These are phyloP conservation scores for Dactylellina cionopaga DNA, from an alignment of 2,329 filamentous ascomycete species.

Conservation along the genomic window DNA sequence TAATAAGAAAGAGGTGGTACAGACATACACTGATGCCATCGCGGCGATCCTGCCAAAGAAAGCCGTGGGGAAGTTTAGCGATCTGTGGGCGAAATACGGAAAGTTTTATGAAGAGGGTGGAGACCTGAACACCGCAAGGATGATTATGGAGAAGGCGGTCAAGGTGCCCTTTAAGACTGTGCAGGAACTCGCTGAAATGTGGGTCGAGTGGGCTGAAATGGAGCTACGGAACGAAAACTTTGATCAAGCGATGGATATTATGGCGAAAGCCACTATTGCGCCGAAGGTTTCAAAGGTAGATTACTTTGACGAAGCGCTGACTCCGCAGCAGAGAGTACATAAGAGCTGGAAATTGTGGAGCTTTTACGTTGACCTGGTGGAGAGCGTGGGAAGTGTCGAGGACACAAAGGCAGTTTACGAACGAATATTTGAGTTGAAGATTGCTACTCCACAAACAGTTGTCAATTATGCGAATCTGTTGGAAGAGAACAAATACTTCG, in stretches of 20 bases:
- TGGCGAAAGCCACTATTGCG: constrained; percentile 97
- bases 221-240: constrained; percentile 96
- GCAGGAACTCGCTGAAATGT: constrained; percentile 95
- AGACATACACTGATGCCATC: constrained; percentile 94
- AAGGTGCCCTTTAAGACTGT: constrained; percentile 98
- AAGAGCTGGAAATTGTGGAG: constrained; percentile 99
- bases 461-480: constrained; percentile 97
- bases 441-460: constrained; percentile 96
- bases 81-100: constrained; percentile 95
- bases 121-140: constrained; percentile 82
- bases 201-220: constrained; percentile 99
- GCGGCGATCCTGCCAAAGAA: constrained; percentile 93
- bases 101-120: constrained; percentile 94
- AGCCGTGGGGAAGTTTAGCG: constrained; percentile 89
- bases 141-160: constrained; percentile 97
- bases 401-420: constrained; percentile 96
- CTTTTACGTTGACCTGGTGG: constrained; percentile 97
- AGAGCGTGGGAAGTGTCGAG: constrained; percentile 88
- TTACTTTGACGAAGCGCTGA: constrained; percentile 94
- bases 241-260: constrained; percentile 90
- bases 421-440: constrained; percentile 95
- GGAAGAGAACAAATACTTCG: constrained; percentile 93
- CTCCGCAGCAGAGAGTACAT: constrained; percentile 94
- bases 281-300: constrained; percentile 98
- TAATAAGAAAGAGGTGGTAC: constrained; percentile 88